Percentiles rank a stretch among this genome's conserved stretches.
Evolutionary conservation across 257 asterid genomes (phyloP).

Genomic region (Przewalskia tangutica): DNA sequence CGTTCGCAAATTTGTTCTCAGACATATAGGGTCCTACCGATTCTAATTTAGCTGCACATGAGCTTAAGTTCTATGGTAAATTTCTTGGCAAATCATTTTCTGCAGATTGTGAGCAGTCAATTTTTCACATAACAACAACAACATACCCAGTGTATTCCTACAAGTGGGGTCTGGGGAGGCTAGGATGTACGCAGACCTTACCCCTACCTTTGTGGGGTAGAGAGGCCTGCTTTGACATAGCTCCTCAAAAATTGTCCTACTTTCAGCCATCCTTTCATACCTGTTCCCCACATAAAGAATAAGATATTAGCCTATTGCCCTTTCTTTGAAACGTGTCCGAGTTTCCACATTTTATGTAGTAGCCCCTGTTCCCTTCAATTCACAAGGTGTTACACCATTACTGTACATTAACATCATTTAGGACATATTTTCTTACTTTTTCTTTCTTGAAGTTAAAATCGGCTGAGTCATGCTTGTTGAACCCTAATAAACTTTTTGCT

Average conservation of each 20-base stretch:
- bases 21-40: neutral
- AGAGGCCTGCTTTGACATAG: too few relatives aligned
- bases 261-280: neutral
- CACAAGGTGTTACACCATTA: neutral
- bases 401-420: neutral
- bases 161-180: too few relatives aligned
- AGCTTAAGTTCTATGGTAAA: neutral
- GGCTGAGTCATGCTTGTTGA: neutral
- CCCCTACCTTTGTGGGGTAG: too few relatives aligned
- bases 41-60: neutral
- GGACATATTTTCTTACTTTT: neutral
- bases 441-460: neutral
- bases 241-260: neutral
- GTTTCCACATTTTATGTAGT: neutral
- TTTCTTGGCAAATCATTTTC: neutral
- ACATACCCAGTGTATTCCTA: too few relatives aligned
- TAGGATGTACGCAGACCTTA: too few relatives aligned
- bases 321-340: neutral
- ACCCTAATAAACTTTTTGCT: neutral
- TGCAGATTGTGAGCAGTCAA: neutral
- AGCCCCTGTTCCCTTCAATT: neutral
- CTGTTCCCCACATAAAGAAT: neutral
- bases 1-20: neutral
- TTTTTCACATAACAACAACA: neutral
- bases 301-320: neutral